Evolutionary conservation across 805 yeast species (phyloP).

Genomic region (Monosporozyma servazzii): DNA sequence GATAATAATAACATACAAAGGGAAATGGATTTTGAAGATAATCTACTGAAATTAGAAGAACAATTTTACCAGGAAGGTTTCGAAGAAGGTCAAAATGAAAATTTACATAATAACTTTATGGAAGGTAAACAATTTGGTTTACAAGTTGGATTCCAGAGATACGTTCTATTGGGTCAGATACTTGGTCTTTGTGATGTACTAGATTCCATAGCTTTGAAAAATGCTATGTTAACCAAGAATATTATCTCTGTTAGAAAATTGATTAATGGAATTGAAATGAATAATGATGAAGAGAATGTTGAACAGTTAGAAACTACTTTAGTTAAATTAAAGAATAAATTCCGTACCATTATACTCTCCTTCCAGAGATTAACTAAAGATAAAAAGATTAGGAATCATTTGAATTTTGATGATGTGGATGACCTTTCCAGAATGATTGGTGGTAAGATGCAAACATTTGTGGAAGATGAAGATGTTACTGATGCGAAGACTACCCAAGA

Average conservation of each 20-base stretch:
- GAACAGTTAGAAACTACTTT: slow-evolving; percentile 44
- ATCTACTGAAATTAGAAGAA: slow-evolving; percentile 48
- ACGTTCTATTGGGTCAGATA: slow-evolving; percentile 60
- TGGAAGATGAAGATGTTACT: slow-evolving; percentile 18
- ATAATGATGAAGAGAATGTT: slow-evolving; percentile 49
- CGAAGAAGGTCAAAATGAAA: slow-evolving; percentile 57
- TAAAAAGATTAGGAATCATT: slow-evolving; percentile 10
- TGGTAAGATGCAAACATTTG: slow-evolving; percentile 26
- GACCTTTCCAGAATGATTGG: slow-evolving; percentile 24
- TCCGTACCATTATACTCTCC: slow-evolving; percentile 40
- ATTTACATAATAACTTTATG: slow-evolving; percentile 45
- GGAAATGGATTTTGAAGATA: slow-evolving; percentile 29
- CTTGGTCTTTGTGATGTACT: slow-evolving; percentile 40
- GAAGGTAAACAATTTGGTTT: slow-evolving; percentile 85
- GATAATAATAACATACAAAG: background rate
- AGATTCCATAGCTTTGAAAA: slow-evolving; percentile 21
- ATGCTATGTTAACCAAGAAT: slow-evolving; percentile 14
- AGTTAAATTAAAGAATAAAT: slow-evolving; percentile 50
- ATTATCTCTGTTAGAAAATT: slow-evolving; percentile 19
- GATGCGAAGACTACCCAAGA: slow-evolving; percentile 14
- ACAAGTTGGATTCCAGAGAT: slow-evolving; percentile 68
- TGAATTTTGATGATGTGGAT: slow-evolving; percentile 31
- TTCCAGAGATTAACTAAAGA: slow-evolving; percentile 16
- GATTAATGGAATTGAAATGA: slow-evolving; percentile 28
- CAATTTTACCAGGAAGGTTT: slow-evolving; percentile 59